Percentiles rank a stretch among this genome's conserved stretches.
These are phyloP conservation scores for Tulasnella sp. DNA, from an alignment of 768 basidiomycete species.

Conservation along the genomic window DNA sequence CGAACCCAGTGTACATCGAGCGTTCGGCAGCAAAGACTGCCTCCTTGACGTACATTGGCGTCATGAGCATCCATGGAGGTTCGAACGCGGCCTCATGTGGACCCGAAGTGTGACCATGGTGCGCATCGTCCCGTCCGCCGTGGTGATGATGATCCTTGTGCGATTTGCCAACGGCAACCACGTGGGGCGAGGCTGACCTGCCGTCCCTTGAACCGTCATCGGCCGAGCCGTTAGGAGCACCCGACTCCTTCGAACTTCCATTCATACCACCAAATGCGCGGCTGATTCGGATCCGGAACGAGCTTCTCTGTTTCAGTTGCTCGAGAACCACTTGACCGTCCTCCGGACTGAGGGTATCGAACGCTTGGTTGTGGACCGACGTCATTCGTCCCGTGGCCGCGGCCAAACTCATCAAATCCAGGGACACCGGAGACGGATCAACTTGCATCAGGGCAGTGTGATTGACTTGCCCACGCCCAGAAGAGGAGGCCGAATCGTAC, in stretches of 20 bases:
- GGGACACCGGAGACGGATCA: background rate
- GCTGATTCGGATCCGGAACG: constrained; percentile 12
- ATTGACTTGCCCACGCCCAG: background rate
- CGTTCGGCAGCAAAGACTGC: constrained; percentile 18
- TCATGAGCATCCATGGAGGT: constrained; percentile 55
- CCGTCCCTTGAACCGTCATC: background rate
- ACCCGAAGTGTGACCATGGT: background rate
- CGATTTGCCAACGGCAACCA: background rate
- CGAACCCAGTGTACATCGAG: constrained; percentile 8
- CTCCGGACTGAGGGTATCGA: constrained; percentile 11
- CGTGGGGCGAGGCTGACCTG: background rate
- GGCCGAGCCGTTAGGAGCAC: background rate
- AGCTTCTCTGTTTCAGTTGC: constrained; percentile 4
- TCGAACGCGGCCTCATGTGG: constrained; percentile 22
- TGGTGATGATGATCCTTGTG: constrained; percentile 1
- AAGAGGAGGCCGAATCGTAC: background rate
- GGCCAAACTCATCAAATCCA: constrained; percentile 10
- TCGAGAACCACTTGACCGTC: constrained; percentile 11
- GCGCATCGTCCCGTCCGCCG: background rate
- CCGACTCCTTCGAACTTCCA: background rate
- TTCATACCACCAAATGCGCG: constrained; percentile 8
- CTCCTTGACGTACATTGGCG: constrained; percentile 53
- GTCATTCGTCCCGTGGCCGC: constrained; percentile 1
- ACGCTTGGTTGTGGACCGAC: constrained; percentile 7
- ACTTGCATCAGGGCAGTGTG: background rate